Conservation (phyloP, 2,329 filamentous ascomycete genomes). For the Talaromyces sp. region DNA sequence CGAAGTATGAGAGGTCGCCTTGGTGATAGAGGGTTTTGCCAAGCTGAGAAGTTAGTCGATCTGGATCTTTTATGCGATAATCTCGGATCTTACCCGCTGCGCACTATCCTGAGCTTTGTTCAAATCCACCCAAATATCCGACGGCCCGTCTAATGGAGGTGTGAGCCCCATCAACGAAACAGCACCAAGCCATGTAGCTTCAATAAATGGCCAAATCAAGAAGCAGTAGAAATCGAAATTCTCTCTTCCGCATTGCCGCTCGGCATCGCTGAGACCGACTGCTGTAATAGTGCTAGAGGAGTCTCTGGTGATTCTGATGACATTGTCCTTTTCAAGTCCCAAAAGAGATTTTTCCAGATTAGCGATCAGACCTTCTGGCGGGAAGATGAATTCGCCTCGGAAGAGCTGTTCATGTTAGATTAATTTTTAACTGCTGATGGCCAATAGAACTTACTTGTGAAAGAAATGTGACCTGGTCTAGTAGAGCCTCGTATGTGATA, state of each 20-base stretch:
- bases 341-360: constrained; percentile 79
- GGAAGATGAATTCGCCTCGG: constrained; percentile 95
- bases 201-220: constrained; percentile 96
- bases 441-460: constrained; percentile 53
- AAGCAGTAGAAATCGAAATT: constrained; percentile 99
- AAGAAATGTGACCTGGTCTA: constrained; percentile 79
- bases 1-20: constrained; percentile 93
- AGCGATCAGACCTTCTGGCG: constrained; percentile 72
- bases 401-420: constrained; percentile 60
- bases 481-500: constrained; percentile 70
- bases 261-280: constrained; percentile 71
- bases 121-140: constrained; percentile 73
- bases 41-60: constrained; percentile 51
- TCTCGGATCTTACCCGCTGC: constrained; percentile 60
- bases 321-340: constrained; percentile 72
- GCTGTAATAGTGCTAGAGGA: constrained; percentile 56
- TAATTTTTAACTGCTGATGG: not conserved
- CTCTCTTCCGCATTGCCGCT: constrained; percentile 76
- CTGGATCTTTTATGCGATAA: not conserved
- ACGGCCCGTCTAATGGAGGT: constrained; percentile 59
- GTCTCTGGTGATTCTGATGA: constrained; percentile 65
- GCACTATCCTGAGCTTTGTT: constrained; percentile 76
- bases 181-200: constrained; percentile 87
- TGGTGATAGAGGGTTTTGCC: constrained; percentile 98
- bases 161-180: constrained; percentile 84